phyloP scores from a whole-genome alignment of 345 rosid species.

The Brassica juncea region DNA sequence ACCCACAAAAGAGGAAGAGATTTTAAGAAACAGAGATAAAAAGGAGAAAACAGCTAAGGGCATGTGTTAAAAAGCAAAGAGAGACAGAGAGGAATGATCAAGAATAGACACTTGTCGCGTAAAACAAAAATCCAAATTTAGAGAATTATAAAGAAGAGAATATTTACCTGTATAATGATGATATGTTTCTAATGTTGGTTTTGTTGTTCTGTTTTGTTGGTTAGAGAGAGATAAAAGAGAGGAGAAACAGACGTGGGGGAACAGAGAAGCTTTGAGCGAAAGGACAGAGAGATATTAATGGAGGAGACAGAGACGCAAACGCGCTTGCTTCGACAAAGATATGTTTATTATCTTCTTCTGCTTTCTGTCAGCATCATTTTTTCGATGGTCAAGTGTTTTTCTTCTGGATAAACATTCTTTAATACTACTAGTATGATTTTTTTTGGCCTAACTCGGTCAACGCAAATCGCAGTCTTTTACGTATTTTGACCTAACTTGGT shows the following conservation, averaged over 20 bases:
- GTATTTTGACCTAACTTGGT: constrained; percentile 18
- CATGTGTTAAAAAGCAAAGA: constrained; percentile 29
- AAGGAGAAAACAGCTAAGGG: constrained; percentile 20
- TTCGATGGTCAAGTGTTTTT: not conserved
- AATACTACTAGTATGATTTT: not conserved
- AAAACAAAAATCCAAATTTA: constrained; percentile 23
- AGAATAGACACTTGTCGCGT: constrained; percentile 24
- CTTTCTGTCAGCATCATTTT: constrained; percentile 28
- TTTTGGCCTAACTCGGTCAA: not conserved
- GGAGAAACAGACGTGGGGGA: constrained; percentile 32
- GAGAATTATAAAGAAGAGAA: too few species aligned
- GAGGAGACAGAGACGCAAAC: constrained; percentile 42
- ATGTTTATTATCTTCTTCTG: not conserved
- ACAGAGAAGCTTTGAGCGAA: constrained; percentile 31
- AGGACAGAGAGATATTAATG: constrained; percentile 30
- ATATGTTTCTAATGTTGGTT: not conserved
- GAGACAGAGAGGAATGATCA: constrained; percentile 38
- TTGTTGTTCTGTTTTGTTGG: not conserved
- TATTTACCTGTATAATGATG: too few species aligned
- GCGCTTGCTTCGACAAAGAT: constrained; percentile 32
- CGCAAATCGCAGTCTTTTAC: constrained; percentile 8
- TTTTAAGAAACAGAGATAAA: constrained; percentile 2
- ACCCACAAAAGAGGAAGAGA: constrained; percentile 12
- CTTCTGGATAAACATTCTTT: constrained; percentile 24
- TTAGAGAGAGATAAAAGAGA: constrained; percentile 12